A percentile compares a stretch with the other conserved stretches of the same genome.
Conservation (phyloP, 2,329 filamentous ascomycete genomes). For the Botrytis byssoidea region DNA sequence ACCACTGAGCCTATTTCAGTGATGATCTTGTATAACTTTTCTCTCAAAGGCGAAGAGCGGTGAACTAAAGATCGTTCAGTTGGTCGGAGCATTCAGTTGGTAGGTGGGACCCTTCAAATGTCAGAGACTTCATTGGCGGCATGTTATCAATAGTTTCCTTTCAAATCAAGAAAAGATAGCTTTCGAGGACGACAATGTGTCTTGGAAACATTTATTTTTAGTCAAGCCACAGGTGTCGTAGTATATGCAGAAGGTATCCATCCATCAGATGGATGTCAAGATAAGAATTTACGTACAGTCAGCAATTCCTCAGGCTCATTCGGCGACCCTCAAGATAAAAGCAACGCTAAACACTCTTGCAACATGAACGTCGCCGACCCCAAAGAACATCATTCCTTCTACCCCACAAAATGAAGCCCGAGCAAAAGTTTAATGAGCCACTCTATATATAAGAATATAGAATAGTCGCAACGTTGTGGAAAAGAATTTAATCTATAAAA, state of each 20-base stretch:
- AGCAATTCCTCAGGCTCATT: neutral
- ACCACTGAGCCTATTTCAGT: neutral
- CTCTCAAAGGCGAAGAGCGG: neutral
- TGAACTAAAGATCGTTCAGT: neutral
- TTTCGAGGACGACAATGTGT: neutral
- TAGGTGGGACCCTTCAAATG: neutral
- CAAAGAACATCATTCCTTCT: neutral
- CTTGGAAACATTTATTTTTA: neutral
- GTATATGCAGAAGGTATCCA: neutral
- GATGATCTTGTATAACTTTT: neutral
- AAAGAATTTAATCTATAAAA: neutral
- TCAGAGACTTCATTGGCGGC: neutral
- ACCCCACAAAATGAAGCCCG: conserved; percentile 6
- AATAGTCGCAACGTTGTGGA: neutral
- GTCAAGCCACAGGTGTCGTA: neutral
- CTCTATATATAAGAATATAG: neutral
- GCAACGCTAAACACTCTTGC: neutral
- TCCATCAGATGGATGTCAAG: neutral
- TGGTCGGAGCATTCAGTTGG: neutral
- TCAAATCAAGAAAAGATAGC: neutral
- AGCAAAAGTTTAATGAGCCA: neutral
- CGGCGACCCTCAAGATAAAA: neutral
- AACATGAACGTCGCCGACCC: neutral
- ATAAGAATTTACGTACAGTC: neutral
- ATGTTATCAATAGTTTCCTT: neutral